phyloP scores from a whole-genome alignment of 2,329 filamentous ascomycete genomes.

The Dothistroma pini region DNA sequence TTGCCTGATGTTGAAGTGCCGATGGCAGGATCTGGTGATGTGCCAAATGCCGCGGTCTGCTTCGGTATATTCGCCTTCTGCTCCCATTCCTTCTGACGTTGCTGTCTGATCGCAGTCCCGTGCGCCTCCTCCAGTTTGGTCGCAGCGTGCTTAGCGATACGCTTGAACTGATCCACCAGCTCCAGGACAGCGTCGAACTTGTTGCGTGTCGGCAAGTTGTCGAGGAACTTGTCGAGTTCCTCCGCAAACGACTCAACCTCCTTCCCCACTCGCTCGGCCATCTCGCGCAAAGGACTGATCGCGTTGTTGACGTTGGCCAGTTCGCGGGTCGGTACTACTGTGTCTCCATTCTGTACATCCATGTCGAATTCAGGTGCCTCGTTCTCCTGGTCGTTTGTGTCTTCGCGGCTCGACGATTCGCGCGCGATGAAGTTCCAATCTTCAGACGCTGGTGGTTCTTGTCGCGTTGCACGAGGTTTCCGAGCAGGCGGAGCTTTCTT shows the following conservation, averaged over 20 bases:
- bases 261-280: constrained; percentile 66
- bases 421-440: neutral
- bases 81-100: constrained; percentile 37
- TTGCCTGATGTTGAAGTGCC: constrained; percentile 13
- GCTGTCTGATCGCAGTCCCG: constrained; percentile 37
- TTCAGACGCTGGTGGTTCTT: neutral
- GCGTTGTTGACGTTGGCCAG: constrained; percentile 17
- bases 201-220: constrained; percentile 47
- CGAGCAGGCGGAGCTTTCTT: constrained; percentile 7
- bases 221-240: constrained; percentile 68
- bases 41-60: constrained; percentile 9
- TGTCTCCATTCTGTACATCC: constrained; percentile 1
- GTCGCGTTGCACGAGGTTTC: constrained; percentile 5
- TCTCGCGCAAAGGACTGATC: constrained; percentile 55
- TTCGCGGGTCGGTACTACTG: constrained; percentile 4
- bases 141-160: constrained; percentile 52
- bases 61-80: constrained; percentile 18
- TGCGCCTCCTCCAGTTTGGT: constrained; percentile 44
- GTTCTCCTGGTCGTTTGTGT: constrained; percentile 3
- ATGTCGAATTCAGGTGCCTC: neutral
- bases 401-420: neutral
- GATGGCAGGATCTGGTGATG: constrained; percentile 14
- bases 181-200: constrained; percentile 59
- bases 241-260: constrained; percentile 87
- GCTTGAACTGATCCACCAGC: constrained; percentile 49